A percentile compares a stretch with the other conserved stretches of the same genome.
Conservation (phyloP, 352 stramenopile genomes). For the Phytophthora foliorum region DNA sequence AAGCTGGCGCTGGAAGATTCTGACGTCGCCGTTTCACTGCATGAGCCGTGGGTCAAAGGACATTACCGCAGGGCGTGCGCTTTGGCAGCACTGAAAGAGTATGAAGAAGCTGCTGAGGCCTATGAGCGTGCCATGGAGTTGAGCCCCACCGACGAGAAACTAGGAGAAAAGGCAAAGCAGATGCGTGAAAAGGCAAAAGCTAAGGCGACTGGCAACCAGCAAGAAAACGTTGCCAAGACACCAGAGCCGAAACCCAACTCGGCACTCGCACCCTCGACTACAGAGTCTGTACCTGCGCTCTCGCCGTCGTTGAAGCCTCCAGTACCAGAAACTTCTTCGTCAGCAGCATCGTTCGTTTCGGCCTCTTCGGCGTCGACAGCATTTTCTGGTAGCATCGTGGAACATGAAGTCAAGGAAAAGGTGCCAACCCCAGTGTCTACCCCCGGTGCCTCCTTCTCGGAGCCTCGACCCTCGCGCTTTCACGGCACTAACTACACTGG, state of each 20-base stretch:
- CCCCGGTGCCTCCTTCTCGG: slow-evolving; percentile 23
- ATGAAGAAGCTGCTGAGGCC: slow-evolving; percentile 65
- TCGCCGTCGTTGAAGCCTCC: slow-evolving; percentile 32
- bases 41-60: slow-evolving; percentile 88
- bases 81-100: slow-evolving; percentile 70
- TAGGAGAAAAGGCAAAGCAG: slow-evolving; percentile 68
- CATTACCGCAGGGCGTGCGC: slow-evolving; percentile 82
- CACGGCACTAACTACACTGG: slow-evolving; percentile 75
- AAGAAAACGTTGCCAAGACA: slow-evolving; percentile 11
- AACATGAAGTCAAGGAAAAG: slow-evolving; percentile 59
- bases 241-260: slow-evolving; percentile 16
- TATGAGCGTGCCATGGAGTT: slow-evolving; percentile 79
- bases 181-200: slow-evolving; percentile 60
- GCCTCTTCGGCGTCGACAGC: slow-evolving; percentile 53
- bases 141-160: slow-evolving; percentile 72
- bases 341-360: slow-evolving; percentile 19
- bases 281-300: slow-evolving; percentile 9
- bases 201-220: slow-evolving; percentile 9
- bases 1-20: slow-evolving; percentile 72
- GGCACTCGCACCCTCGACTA: slow-evolving; percentile 4
- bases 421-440: slow-evolving; percentile 11
- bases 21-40: slow-evolving; percentile 64
- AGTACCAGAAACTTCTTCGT: slow-evolving; percentile 19
- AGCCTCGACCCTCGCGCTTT: slow-evolving; percentile 60
- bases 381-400: slow-evolving; percentile 81